A percentile compares a stretch with the other conserved stretches of the same genome.
These are phyloP conservation scores for Ophiocordyceps robertsii DNA, from an alignment of 2,329 filamentous ascomycete genomes.

Conservation along the genomic window DNA sequence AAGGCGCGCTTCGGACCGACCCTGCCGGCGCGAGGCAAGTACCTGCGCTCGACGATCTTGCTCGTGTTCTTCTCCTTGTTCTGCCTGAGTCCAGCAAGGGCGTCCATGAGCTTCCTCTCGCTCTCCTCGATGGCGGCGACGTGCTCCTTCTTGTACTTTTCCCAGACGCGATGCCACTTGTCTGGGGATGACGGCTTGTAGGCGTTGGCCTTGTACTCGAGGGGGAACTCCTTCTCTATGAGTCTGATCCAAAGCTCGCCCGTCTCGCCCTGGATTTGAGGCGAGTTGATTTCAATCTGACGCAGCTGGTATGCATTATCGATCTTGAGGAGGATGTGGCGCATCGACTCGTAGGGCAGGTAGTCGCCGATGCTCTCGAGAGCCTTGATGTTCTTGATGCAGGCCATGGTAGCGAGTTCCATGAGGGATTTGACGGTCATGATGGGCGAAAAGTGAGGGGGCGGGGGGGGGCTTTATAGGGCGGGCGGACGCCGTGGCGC, in stretches of 20 bases:
- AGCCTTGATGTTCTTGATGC: constrained; percentile 37
- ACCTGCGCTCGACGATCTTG: constrained; percentile 38
- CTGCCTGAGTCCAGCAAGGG: constrained; percentile 42
- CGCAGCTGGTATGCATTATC: constrained; percentile 63
- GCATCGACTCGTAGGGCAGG: constrained; percentile 49
- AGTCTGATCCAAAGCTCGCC: constrained; percentile 66
- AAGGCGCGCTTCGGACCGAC: constrained; percentile 15
- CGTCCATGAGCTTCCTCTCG: constrained; percentile 41
- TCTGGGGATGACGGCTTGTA: constrained; percentile 51
- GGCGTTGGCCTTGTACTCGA: constrained; percentile 46
- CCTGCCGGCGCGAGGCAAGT: constrained; percentile 28
- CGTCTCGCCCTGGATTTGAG: constrained; percentile 59
- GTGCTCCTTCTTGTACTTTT: constrained; percentile 49
- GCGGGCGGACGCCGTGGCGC: too few species aligned
- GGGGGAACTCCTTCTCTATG: constrained; percentile 64
- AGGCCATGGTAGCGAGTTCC: constrained; percentile 35
- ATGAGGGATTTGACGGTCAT: constrained; percentile 36
- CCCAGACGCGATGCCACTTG: constrained; percentile 70
- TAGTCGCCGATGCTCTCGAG: constrained; percentile 60
- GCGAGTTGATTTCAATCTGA: constrained; percentile 59
- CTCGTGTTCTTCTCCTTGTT: constrained; percentile 43
- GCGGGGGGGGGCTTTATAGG: background rate
- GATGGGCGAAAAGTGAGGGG: background rate
- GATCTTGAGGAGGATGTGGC: constrained; percentile 56
- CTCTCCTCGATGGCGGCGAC: constrained; percentile 45